phyloP scores from a whole-genome alignment of 225 moss, liverwort and hornwort genomes.

The Climacium dendroides region DNA sequence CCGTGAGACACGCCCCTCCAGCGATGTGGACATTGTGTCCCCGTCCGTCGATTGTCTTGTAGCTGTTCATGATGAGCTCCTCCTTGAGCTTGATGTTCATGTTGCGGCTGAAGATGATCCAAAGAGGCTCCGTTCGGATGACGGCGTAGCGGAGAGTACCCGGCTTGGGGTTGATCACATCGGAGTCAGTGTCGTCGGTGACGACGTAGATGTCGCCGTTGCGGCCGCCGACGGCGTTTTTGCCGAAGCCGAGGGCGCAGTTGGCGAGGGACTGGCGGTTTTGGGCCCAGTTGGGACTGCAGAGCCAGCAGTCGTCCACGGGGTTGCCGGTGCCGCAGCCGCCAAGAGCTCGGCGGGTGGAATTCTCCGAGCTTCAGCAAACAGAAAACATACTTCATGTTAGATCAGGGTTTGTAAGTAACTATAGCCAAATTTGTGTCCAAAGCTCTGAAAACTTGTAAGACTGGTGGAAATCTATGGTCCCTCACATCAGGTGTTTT shows the following conservation, averaged over 20 bases:
- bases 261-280: constrained; percentile 18
- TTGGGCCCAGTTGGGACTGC: constrained; percentile 3
- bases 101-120: constrained; percentile 36
- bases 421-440: neutral
- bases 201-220: constrained; percentile 30
- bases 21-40: constrained; percentile 38
- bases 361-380: neutral
- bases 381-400: neutral
- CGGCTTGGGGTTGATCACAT: constrained; percentile 17
- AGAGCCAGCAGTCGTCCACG: constrained; percentile 41
- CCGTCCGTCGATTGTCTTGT: constrained; percentile 42
- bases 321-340: constrained; percentile 37
- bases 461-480: neutral
- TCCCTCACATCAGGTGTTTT: neutral
- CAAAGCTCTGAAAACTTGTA: neutral
- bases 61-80: constrained; percentile 51
- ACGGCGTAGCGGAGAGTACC: constrained; percentile 39
- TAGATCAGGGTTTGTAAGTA: neutral
- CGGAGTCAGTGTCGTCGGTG: constrained; percentile 32
- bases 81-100: constrained; percentile 41
- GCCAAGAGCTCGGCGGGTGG: neutral
- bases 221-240: constrained; percentile 24
- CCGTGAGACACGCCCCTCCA: constrained; percentile 24
- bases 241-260: constrained; percentile 41
- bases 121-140: constrained; percentile 20